Conservation (phyloP, 371 early-diverging fungal genomes). For the Circinella minor region DNA sequence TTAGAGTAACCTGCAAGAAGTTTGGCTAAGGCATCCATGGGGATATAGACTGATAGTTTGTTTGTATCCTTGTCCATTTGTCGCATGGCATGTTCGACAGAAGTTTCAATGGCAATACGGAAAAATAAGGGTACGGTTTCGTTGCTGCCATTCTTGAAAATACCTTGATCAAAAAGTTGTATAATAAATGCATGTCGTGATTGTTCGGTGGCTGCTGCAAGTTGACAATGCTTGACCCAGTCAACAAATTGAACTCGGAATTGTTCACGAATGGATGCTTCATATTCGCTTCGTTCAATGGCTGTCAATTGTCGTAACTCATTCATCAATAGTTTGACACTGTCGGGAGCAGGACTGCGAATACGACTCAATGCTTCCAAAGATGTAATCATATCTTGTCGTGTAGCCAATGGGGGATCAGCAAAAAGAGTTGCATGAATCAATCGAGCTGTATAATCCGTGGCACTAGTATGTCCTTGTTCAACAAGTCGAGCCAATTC, state of each 20-base stretch:
- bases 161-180: conserved; percentile 80
- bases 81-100: conserved; percentile 71
- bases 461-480: conserved; percentile 76
- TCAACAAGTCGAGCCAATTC: conserved; percentile 77
- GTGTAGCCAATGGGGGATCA: conserved; percentile 55
- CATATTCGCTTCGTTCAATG: conserved; percentile 34
- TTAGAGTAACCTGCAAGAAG: conserved; percentile 70
- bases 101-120: conserved; percentile 85
- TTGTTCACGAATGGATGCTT: conserved; percentile 66
- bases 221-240: conserved; percentile 89
- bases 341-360: conserved; percentile 71
- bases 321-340: conserved; percentile 54
- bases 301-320: conserved; percentile 21
- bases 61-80: conserved; percentile 6
- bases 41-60: conserved; percentile 20
- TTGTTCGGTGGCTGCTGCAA: conserved; percentile 81
- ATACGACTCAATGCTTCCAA: conserved; percentile 72
- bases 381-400: conserved; percentile 77
- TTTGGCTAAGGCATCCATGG: conserved; percentile 85
- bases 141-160: conserved; percentile 75
- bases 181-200: conserved; percentile 63
- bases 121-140: conserved; percentile 85
- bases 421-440: conserved; percentile 75
- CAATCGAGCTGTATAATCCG: conserved; percentile 83
- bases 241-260: conserved; percentile 78